These are phyloP conservation scores for Persicaria tinctoria DNA, from an alignment of 148 eudicot species.

Conservation along the genomic window DNA sequence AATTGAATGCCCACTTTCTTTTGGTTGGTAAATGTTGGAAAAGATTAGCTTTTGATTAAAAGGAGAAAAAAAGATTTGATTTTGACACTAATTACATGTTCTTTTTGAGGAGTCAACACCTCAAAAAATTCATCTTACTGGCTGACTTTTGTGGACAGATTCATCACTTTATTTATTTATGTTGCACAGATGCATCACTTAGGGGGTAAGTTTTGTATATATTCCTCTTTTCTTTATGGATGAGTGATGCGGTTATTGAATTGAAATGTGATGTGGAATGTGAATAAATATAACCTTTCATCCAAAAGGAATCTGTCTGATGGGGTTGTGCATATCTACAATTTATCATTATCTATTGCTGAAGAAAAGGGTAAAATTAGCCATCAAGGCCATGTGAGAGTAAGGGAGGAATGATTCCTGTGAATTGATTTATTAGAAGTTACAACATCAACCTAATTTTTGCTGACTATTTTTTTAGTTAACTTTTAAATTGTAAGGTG, in stretches of 20 bases:
- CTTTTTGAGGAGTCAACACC: constrained; percentile 1
- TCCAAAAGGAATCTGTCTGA: constrained; percentile 6
- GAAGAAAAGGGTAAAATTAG: background rate
- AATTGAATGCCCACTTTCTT: too few relatives aligned
- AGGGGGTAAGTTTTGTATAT: background rate
- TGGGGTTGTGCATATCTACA: background rate
- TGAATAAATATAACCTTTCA: background rate
- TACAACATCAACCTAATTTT: background rate
- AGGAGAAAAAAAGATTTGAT: background rate
- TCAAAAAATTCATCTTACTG: background rate
- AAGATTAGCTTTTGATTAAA: background rate
- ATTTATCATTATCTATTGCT: background rate
- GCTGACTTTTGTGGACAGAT: background rate
- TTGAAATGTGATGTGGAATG: constrained; percentile 1
- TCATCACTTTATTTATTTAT: background rate
- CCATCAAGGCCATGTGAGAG: constrained; percentile 2
- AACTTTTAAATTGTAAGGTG: background rate
- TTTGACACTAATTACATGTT: background rate
- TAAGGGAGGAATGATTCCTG: background rate
- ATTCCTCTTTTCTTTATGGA: background rate
- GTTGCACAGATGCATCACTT: background rate
- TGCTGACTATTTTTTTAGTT: background rate
- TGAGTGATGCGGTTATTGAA: background rate
- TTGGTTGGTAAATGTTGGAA: background rate
- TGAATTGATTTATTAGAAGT: background rate